phyloP scores from a whole-genome alignment of 352 stramenopile species.

The Phytophthora multivora region DNA sequence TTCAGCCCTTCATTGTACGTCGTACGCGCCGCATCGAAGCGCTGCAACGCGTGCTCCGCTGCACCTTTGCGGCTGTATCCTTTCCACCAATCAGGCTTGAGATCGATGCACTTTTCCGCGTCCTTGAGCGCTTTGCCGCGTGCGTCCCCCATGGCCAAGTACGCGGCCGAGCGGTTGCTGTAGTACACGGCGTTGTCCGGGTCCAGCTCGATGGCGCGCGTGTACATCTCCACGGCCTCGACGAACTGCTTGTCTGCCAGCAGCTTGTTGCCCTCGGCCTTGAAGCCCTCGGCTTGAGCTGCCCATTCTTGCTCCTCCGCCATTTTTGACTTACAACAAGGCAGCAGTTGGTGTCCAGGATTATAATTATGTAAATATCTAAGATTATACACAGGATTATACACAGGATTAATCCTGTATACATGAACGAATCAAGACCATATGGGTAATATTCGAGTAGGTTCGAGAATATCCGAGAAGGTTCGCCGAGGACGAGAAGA shows the following conservation, averaged over 20 bases:
- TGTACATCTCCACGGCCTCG: conserved; percentile 86
- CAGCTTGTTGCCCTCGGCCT: conserved; percentile 78
- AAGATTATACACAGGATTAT: too few species aligned
- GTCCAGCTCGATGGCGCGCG: conserved; percentile 79
- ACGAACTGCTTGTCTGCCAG: conserved; percentile 63
- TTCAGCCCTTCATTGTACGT: conserved; percentile 75
- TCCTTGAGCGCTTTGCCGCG: conserved; percentile 81
- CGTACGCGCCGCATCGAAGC: conserved; percentile 70
- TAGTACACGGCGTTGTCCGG: conserved; percentile 87
- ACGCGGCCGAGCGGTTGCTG: conserved; percentile 87
- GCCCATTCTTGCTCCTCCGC: conserved; percentile 52
- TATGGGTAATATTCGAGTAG: too few species aligned
- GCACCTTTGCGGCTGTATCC: conserved; percentile 86
- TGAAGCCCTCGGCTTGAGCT: conserved; percentile 83
- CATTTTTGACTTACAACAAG: too few species aligned
- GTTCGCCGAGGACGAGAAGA: too few species aligned
- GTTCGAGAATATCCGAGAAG: too few species aligned
- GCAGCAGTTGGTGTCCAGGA: too few species aligned
- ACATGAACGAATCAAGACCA: too few species aligned
- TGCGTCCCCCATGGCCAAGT: conserved; percentile 77
- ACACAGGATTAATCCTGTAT: too few species aligned
- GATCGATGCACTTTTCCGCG: conserved; percentile 77
- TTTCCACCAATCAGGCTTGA: conserved; percentile 87
- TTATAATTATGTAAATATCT: too few species aligned
- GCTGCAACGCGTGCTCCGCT: conserved; percentile 73